Percentiles rank a stretch among this genome's conserved stretches.
phyloP scores from a whole-genome alignment of 495 filamentous ascomycete genomes.

The Bryoglossum gracile region DNA sequence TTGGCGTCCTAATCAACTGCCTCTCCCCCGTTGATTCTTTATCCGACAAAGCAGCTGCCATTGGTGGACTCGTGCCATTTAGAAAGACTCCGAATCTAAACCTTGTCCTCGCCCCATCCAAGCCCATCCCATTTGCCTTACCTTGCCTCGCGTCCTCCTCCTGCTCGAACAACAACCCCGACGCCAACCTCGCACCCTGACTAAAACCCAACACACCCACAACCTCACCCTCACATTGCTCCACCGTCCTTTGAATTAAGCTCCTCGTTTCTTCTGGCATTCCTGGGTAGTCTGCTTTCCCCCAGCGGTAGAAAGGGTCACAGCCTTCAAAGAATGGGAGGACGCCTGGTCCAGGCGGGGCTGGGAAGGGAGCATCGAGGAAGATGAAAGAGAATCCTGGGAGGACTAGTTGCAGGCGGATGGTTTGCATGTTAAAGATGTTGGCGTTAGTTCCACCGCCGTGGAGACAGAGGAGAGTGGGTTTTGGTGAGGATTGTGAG shows the following conservation, averaged over 20 bases:
- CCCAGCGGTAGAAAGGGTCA: slow-evolving; percentile 29
- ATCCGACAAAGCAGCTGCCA: not conserved
- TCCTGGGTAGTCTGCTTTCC: not conserved
- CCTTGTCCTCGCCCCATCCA: not conserved
- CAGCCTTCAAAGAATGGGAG: slow-evolving; percentile 31
- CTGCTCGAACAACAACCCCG: slow-evolving; percentile 26
- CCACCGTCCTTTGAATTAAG: not conserved
- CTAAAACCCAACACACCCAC: slow-evolving; percentile 27
- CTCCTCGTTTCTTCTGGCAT: slow-evolving; percentile 8
- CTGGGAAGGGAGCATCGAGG: slow-evolving; percentile 26
- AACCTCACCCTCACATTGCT: slow-evolving; percentile 32
- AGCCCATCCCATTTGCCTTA: not conserved
- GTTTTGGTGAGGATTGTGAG: too few species aligned
- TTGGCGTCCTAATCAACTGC: slow-evolving; percentile 23
- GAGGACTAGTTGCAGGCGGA: slow-evolving; percentile 30
- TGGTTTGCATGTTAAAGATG: slow-evolving; percentile 53
- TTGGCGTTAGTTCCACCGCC: slow-evolving; percentile 51
- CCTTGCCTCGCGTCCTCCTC: too few species aligned
- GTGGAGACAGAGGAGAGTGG: slow-evolving; percentile 61
- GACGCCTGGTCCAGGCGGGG: slow-evolving; percentile 29
- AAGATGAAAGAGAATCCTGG: slow-evolving; percentile 29
- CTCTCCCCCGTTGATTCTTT: slow-evolving; percentile 13
- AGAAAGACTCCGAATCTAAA: slow-evolving; percentile 19
- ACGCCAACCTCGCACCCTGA: slow-evolving; percentile 25
- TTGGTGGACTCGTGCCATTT: slow-evolving; percentile 14